Evolutionary conservation across 495 filamentous ascomycete species (phyloP), one percentile per base, ranked within the genome.

Genomic region (Evernia prunastri): DNA sequence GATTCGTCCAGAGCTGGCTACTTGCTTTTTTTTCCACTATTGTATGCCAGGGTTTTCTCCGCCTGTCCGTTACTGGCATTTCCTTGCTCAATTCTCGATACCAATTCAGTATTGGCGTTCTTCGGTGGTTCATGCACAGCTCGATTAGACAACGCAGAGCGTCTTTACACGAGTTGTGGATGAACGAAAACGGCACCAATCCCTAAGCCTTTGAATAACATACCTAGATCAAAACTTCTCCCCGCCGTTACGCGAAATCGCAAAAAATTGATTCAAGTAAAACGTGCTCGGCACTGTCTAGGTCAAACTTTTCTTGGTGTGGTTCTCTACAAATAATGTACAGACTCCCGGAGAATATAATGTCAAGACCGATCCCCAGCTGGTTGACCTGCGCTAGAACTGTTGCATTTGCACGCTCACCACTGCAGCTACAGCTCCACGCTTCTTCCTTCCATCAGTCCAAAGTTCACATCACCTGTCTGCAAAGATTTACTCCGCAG

Each of bases 401-500:
- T 18, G 4, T 20, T 33, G 51, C 13, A 54, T 54, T 13, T 54
- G 51, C 51, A 33, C 51, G 27, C 51, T 33, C 27, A 54, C 51
- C 20, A 40, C 43, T 45, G 29, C 49, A 42, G 33, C 37, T n/a
- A 37, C 49, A 31, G 39, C 39, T 35, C 17, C 61, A 35, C 20
- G 18, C 49, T 43, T 56, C 53, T 63, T 36, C 33, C 27, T 31
- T 31, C 56, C 27, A 37, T 18, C 20, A 43, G 39, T 11, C 7
- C 20, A 17, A 56, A 17, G 5, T 36, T 47, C 37, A 29, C 20
- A 11, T 31, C 17, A 33, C 27, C 15, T 9, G 17, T 33, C 9
- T 63, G 61, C 51, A 27, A 13, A 42, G 7, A n/a, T 1, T 57
- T 23, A 72, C 54, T 72, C 70, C 23, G 71, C 70, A 27, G 71